These are phyloP conservation scores for Butyriboletus loyo DNA, from an alignment of 768 basidiomycete genomes.

Conservation along the genomic window DNA sequence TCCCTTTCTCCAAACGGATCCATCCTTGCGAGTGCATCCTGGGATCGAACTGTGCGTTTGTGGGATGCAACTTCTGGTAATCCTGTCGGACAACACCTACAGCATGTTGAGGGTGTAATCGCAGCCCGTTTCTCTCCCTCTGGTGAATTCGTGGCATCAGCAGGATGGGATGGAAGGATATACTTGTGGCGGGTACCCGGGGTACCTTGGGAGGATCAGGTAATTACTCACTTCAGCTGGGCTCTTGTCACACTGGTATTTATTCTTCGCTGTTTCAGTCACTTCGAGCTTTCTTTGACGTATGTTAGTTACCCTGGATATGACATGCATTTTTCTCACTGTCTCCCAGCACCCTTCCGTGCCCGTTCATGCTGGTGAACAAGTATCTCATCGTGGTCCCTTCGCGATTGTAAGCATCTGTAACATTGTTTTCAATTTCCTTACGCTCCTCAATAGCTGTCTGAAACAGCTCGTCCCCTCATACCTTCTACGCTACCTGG, in stretches of 20 bases:
- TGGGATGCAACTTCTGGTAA: constrained; percentile 1
- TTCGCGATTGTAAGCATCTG: neutral
- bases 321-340: neutral
- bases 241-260: neutral
- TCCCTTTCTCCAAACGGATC: constrained; percentile 4
- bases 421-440: neutral
- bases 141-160: constrained; percentile 1
- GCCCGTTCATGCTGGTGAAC: neutral
- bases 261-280: neutral
- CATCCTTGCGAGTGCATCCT: constrained; percentile 9
- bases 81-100: neutral
- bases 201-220: too few species aligned
- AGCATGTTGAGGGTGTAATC: accelerated
- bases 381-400: neutral
- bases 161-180: neutral
- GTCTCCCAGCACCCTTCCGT: constrained; percentile 34
- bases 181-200: neutral
- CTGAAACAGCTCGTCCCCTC: neutral
- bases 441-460: neutral
- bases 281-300: neutral
- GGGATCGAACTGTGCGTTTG: constrained; percentile 2
- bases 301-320: neutral
- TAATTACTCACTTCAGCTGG: neutral
- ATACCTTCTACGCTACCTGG: neutral
- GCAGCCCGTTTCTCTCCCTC: neutral